Evolutionary conservation across 2,329 filamentous ascomycete genomes (phyloP), one percentile per base, ranked within the genome.

Genomic region (Fusarium miscanthi): DNA sequence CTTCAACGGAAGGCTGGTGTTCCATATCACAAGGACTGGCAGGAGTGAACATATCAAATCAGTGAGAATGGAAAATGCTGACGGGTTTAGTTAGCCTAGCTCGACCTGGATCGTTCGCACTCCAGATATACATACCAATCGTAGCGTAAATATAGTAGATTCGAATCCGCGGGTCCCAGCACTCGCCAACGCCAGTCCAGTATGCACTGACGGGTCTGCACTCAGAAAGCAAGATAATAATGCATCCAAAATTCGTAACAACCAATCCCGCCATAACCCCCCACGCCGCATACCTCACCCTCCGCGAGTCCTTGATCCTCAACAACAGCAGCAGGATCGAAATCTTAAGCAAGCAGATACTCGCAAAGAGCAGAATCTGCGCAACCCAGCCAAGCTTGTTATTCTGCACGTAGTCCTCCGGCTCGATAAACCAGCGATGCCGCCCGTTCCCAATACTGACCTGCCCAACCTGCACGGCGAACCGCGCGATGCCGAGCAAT

Each of bases 241-340:
- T 76, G 37, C 75, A 75, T 8, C 75, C 77, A 8, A 76, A 73
- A 52, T 81, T 81, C 21, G 80, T 81, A 23, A 79, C 13, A 35
- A 80, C 58, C 21, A 81, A 56, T 0, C 80, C 80, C 1, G 73
- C 64, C 73, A 81, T 81, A n/a, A 80, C 69, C 5, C 35, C 63
- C 66, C 77, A 82, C 2, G 84, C 70, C 10, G 78, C 74, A 13
- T 72, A 78, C 56, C 72, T 78, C 17, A 83, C 69, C 42, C 56
- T 51, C 53, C 52, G 77, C 6, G 80, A 80, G 46, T 81, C 76
- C 65, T 84, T 83, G 74, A 85, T 84, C 19, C 83, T 80, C 8
- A 85, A 71, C 3, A 85, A 72, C 13, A 85, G 74, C 17, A 85
- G 66, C 70, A 83, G 79, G 54, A 85, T 84, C 7, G 82, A 84